phyloP scores from a whole-genome alignment of 768 basidiomycete species.

The Hydnum rufescens region DNA sequence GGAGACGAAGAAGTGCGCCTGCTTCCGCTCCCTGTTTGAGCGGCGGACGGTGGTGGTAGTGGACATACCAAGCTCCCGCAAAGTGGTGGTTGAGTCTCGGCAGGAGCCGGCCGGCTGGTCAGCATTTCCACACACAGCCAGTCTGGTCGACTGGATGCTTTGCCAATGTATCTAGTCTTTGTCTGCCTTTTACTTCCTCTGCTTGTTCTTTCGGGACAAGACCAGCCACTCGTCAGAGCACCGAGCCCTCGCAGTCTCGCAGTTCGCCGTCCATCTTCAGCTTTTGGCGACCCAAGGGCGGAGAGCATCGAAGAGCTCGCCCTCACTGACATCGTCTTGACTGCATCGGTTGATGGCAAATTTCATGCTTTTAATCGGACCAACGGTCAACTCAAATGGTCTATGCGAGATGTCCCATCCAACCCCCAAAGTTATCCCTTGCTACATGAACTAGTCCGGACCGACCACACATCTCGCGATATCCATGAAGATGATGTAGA shows the following conservation, averaged over 20 bases:
- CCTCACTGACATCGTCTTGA: slow-evolving; percentile 64
- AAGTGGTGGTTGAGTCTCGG: background rate
- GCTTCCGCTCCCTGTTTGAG: background rate
- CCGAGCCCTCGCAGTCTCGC: too few relatives aligned
- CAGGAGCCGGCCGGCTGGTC: background rate
- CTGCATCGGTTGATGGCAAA: slow-evolving; percentile 86
- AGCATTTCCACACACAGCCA: background rate
- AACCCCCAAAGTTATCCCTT: slow-evolving; percentile 24
- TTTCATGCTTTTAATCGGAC: slow-evolving; percentile 86
- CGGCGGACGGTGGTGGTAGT: background rate
- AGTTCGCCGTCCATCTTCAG: too few relatives aligned
- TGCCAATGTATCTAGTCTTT: background rate
- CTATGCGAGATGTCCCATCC: slow-evolving; percentile 36
- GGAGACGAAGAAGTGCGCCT: background rate
- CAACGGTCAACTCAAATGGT: slow-evolving; percentile 71
- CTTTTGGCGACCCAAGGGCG: background rate
- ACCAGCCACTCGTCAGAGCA: too few relatives aligned
- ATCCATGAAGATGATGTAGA: slow-evolving; percentile 31
- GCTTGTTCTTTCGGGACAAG: too few relatives aligned
- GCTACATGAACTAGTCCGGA: slow-evolving; percentile 56
- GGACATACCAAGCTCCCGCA: background rate
- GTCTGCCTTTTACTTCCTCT: background rate
- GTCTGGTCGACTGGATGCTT: too few relatives aligned
- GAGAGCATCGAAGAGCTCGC: slow-evolving; percentile 27
- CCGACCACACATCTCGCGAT: slow-evolving; percentile 32